Base-by-base conservation (phyloP, 2,329 filamentous ascomycete genomes). In the Chaetomium sp. region DNA sequence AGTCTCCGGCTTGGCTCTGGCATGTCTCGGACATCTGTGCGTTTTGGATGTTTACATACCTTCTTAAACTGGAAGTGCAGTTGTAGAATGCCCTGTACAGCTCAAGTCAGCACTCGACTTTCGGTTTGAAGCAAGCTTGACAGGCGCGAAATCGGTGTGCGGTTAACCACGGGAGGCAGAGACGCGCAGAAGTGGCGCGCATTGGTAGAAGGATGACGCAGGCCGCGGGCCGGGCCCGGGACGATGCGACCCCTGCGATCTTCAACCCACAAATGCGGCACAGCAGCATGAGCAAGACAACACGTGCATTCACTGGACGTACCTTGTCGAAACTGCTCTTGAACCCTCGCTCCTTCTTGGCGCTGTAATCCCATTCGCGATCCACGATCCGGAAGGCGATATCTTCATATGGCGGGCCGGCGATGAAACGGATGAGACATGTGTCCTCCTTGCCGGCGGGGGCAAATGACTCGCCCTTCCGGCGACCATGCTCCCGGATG, bases 1-100 rank as follows among this genome's bases (percentile, higher is more conserved):
- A 73, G 69, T 53, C 42, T 38, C 42, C 13, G 47, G 45, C 2
- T 58, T 27, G 63, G 68, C 62, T 49, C 19, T 8, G 29, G 9
- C 49, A 62, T 33, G 69, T 59, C 60, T 23, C 25, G 25, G 38
- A 42, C 13, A 16, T n/a, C 5, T 42, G 38, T 7, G 16, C 35
- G 35, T 12, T 16, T 31, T 10, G 2, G 45, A 60, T 63, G 2
- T 31, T 57, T 62, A 70, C 78, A 74, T 78, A 96, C 93, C 87
- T 97, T 96, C 78, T 98, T 99, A 83, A 98, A 97, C 77, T 97
- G 93, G 77, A 99, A 99, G 76, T 98, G 94, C 65, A 99, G 85
- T 79, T 97, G 93, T 64, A 99, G 81, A 72, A 98, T 97, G 60
- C 94, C 94, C 91, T 96, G 74, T 31, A 70, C 35, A 61, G 56